phyloP scores from a whole-genome alignment of 257 asterid species.

The Knoxia roxburghii region DNA sequence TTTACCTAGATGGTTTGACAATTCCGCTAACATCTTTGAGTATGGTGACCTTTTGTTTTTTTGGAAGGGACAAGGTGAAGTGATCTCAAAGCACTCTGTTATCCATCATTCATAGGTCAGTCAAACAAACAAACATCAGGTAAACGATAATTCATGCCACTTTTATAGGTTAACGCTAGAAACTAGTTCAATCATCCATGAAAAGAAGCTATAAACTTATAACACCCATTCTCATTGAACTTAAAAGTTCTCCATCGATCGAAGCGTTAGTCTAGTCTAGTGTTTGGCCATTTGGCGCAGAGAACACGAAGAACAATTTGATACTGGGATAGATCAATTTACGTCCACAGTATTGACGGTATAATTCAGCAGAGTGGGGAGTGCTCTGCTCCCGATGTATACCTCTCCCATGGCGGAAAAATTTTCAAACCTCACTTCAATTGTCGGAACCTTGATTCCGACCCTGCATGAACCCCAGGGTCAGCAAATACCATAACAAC shows the following conservation, averaged over 20 bases:
- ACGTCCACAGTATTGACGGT: conserved; percentile 71
- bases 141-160: no score
- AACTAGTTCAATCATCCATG: neutral
- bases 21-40: conserved; percentile 67
- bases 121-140: neutral
- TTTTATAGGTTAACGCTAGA: neutral
- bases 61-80: conserved; percentile 34
- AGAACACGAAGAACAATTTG: neutral
- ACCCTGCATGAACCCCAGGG: conserved; percentile 37
- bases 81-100: conserved; percentile 25
- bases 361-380: conserved; percentile 76
- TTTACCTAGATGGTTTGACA: conserved; percentile 70
- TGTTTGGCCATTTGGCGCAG: no score
- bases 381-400: conserved; percentile 71
- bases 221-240: neutral
- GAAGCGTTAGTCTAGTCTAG: no score
- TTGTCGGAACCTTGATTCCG: conserved; percentile 68
- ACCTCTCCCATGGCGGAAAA: conserved; percentile 68
- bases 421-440: conserved; percentile 77
- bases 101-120: conserved; percentile 10
- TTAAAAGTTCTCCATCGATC: neutral
- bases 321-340: neutral
- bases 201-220: neutral
- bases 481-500: no score
- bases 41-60: conserved; percentile 35